Evolutionary conservation across 768 basidiomycete species (phyloP).

Genomic region (Tylopilus sp.): DNA sequence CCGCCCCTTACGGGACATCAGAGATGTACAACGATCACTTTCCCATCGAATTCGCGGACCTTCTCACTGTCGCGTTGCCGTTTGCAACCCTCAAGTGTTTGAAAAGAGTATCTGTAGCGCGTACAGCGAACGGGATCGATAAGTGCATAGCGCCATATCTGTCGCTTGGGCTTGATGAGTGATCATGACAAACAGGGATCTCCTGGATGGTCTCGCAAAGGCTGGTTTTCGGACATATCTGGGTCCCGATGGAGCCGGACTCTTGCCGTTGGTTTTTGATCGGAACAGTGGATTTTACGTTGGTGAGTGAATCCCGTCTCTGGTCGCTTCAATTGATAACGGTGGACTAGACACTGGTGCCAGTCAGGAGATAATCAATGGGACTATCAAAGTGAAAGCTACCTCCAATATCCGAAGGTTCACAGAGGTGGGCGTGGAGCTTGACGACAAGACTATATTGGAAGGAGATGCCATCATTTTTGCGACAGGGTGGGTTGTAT

Average conservation of each 20-base stretch:
- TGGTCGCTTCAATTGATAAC: background rate
- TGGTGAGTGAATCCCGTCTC: slow-evolving; percentile 23
- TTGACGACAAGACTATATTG: slow-evolving; percentile 26
- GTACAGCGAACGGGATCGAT: slow-evolving; percentile 19
- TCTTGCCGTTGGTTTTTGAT: slow-evolving; percentile 28
- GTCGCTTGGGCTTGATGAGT: background rate
- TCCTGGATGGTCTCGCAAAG: slow-evolving; percentile 36
- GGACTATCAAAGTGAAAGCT: slow-evolving; percentile 49
- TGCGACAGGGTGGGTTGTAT: slow-evolving; percentile 31
- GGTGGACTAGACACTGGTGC: slow-evolving; percentile 34
- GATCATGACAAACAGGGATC: slow-evolving; percentile 25
- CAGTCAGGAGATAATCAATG: slow-evolving; percentile 43
- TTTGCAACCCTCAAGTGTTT: slow-evolving; percentile 17
- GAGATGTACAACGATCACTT: slow-evolving; percentile 26
- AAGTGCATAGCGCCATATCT: slow-evolving; percentile 10
- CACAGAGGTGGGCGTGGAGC: slow-evolving; percentile 25
- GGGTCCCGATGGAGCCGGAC: slow-evolving; percentile 38
- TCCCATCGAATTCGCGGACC: slow-evolving; percentile 26
- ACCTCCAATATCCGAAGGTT: slow-evolving; percentile 29
- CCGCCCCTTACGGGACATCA: background rate
- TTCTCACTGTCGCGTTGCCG: slow-evolving; percentile 21
- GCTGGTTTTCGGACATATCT: slow-evolving; percentile 37
- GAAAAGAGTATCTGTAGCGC: background rate
- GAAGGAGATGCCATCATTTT: slow-evolving; percentile 32
- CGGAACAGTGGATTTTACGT: slow-evolving; percentile 39